Percentiles rank a stretch among this genome's conserved stretches.
These are phyloP conservation scores for Conringia planisiliqua DNA, from an alignment of 345 rosid species.

Conservation along the genomic window DNA sequence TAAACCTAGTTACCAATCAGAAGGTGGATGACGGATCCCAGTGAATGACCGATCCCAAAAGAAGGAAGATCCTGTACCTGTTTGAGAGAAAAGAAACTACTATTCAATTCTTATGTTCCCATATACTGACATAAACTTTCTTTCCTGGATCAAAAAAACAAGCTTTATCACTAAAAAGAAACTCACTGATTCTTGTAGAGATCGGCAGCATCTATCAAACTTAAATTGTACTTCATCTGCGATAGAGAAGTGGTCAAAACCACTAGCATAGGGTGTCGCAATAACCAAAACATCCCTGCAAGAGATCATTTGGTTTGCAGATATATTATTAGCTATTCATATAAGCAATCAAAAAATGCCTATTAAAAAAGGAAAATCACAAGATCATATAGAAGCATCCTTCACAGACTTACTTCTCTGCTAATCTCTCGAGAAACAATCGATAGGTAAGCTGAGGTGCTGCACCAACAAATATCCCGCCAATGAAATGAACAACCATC, in stretches of 20 bases:
- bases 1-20: constrained; percentile 60
- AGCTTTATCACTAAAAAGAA: background rate
- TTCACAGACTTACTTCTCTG: constrained; percentile 62
- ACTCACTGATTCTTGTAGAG: constrained; percentile 73
- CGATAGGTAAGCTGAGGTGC: constrained; percentile 98
- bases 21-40: constrained; percentile 95
- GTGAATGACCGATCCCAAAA: constrained; percentile 92
- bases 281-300: constrained; percentile 89
- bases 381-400: background rate
- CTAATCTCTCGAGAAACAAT: constrained; percentile 86
- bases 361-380: background rate
- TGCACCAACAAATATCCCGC: constrained; percentile 98
- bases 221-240: constrained; percentile 98
- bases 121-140: background rate
- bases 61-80: constrained; percentile 90
- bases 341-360: background rate
- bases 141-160: background rate
- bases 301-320: constrained; percentile 3
- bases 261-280: constrained; percentile 96
- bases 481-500: constrained; percentile 83
- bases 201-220: constrained; percentile 79
- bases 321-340: background rate
- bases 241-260: constrained; percentile 88
- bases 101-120: background rate
- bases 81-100: background rate